Percentiles rank a stretch among this genome's conserved stretches.
Conservation (phyloP, 2,329 filamentous ascomycete genomes). For the Exophiala bonariae region DNA sequence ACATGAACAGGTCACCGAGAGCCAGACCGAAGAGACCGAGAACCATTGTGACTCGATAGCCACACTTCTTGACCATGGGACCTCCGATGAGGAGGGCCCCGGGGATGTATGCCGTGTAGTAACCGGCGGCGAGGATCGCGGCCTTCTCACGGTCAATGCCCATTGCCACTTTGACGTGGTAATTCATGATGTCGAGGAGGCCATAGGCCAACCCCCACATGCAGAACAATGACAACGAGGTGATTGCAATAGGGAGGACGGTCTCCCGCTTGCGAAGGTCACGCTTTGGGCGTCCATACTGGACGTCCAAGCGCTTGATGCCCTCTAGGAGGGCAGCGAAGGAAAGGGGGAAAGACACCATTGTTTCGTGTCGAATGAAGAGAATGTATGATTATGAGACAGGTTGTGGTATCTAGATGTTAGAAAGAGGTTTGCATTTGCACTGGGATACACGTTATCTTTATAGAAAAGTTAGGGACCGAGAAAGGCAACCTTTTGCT, state of each 20-base stretch:
- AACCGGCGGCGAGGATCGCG: constrained; percentile 26
- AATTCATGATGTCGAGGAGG: constrained; percentile 50
- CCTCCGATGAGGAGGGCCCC: constrained; percentile 25
- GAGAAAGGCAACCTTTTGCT: too few species aligned
- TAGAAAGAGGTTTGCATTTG: too few species aligned
- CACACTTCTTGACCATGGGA: constrained; percentile 22
- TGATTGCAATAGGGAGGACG: constrained; percentile 19
- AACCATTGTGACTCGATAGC: constrained; percentile 70
- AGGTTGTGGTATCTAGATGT: neutral
- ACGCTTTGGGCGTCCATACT: constrained; percentile 13
- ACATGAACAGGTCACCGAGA: constrained; percentile 67
- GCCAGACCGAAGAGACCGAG: constrained; percentile 68
- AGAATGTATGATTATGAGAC: neutral
- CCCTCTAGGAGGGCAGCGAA: constrained; percentile 57
- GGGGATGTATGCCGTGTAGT: constrained; percentile 26
- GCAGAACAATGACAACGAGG: constrained; percentile 42
- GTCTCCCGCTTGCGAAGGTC: constrained; percentile 15
- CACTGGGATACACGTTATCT: too few species aligned
- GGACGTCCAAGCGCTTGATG: constrained; percentile 33
- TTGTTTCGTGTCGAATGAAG: neutral
- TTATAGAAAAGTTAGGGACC: too few species aligned
- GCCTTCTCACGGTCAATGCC: constrained; percentile 21
- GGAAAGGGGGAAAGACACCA: constrained; percentile 66
- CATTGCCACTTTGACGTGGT: constrained; percentile 28
- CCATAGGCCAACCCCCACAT: constrained; percentile 56